Evolutionary conservation across 139 green algal genomes (phyloP), one percentile per base, ranked within the genome.

Genomic region (Limnomonas spitsbergensis): DNA sequence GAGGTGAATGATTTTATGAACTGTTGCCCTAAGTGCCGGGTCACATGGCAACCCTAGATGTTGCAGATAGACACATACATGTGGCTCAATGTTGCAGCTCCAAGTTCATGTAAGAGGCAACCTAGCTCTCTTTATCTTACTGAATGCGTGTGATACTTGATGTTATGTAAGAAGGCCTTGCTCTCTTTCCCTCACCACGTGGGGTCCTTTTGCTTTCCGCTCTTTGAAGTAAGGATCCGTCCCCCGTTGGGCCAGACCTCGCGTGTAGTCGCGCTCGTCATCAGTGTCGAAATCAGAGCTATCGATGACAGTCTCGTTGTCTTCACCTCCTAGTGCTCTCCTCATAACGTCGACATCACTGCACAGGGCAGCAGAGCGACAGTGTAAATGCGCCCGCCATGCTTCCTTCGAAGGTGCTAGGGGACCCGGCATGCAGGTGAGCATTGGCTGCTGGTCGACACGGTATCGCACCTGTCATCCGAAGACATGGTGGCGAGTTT

Each of bases 121-220:
- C n/a, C n/a, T n/a, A n/a, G n/a, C n/a, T n/a, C n/a, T n/a, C n/a
- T n/a, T n/a, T n/a, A n/a, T n/a, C n/a, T n/a, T n/a, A n/a, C n/a
- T n/a, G n/a, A n/a, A n/a, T n/a, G n/a, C n/a, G n/a, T n/a, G n/a
- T n/a, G n/a, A n/a, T n/a, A n/a, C n/a, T n/a, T n/a, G n/a, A n/a
- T n/a, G n/a, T n/a, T n/a, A n/a, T n/a, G n/a, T n/a, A n/a, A n/a
- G n/a, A n/a, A n/a, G n/a, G n/a, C n/a, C n/a, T n/a, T n/a, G n/a
- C n/a, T n/a, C n/a, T n/a, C n/a, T n/a, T n/a, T n/a, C n/a, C n/a
- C 75, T 81, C 42, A 84, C 80, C 67, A 78, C 80, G 40, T 81
- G 81, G 0, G 80, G 38, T 1, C 80, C 80, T 38, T 78, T 81
- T 7, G 42, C 69, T 38, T 81, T 84, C 1, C 52, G 31, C 31